Percentiles rank a stretch among this genome's conserved stretches.
phyloP scores from a whole-genome alignment of 805 yeast species.

The Saccharomycopsis babjevae region DNA sequence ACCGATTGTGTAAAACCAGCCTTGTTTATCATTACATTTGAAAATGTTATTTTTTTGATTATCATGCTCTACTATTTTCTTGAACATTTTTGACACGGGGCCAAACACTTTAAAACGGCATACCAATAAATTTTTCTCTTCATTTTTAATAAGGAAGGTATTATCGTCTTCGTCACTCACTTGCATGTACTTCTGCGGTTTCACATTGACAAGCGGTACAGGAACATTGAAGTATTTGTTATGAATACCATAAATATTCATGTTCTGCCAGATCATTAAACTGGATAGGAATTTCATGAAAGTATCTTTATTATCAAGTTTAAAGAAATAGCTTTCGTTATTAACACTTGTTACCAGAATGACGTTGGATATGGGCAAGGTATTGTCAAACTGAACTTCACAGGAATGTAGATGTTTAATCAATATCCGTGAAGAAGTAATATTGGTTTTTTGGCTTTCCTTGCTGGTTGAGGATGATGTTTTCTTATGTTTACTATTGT shows the following conservation, averaged over 20 bases:
- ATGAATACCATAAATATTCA: conserved; percentile 42
- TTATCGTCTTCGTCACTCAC: conserved; percentile 18
- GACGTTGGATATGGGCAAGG: not conserved
- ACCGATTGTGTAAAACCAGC: conserved; percentile 70
- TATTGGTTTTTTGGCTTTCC: not conserved
- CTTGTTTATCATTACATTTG: conserved; percentile 28
- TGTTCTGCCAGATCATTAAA: conserved; percentile 46
- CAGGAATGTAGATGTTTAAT: not conserved
- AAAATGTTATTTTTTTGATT: conserved; percentile 11
- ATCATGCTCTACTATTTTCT: conserved; percentile 3
- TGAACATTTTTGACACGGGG: conserved; percentile 34
- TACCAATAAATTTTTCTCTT: conserved; percentile 38
- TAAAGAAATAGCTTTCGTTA: not conserved
- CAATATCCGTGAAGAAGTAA: not conserved
- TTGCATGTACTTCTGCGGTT: conserved; percentile 8
- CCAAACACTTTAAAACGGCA: conserved; percentile 61
- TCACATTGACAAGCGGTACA: conserved; percentile 21
- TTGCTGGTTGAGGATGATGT: not conserved
- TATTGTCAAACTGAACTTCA: not conserved
- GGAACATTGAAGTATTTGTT: conserved; percentile 37
- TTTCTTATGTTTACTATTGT: not conserved
- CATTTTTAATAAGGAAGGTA: conserved; percentile 18
- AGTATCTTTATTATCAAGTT: not conserved
- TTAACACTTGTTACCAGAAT: not conserved
- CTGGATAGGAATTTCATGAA: conserved; percentile 37